Percentiles rank a stretch among this genome's conserved stretches.
Evolutionary conservation across 768 basidiomycete genomes (phyloP).

Genomic region (Rhizopogon rudus): DNA sequence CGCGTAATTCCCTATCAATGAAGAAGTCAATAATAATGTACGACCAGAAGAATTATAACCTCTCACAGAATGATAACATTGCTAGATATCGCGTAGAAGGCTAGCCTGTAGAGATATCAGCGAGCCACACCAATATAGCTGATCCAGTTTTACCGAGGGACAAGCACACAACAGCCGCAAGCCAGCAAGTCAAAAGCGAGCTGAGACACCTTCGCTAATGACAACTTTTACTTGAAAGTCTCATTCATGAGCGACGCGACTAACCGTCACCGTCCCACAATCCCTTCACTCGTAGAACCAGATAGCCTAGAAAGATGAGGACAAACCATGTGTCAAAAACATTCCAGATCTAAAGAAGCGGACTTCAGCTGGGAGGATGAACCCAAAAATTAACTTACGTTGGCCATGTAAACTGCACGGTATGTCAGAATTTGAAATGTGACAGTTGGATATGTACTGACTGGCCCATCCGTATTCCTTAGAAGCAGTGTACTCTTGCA

Average conservation of each 20-base stretch:
- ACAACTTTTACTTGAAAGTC: conserved; percentile 4
- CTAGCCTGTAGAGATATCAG: conserved; percentile 40
- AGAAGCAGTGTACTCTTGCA: conserved; percentile 86
- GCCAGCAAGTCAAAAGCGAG: conserved; percentile 81
- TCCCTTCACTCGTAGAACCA: conserved; percentile 61
- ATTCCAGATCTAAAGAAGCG: conserved; percentile 74
- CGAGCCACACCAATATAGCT: background rate
- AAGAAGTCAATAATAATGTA: conserved; percentile 5
- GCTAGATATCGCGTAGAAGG: conserved; percentile 76
- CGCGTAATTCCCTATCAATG: conserved; percentile 61
- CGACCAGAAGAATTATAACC: background rate
- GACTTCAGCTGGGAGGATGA: conserved; percentile 1
- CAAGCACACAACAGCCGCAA: conserved; percentile 80
- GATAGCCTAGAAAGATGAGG: conserved; percentile 63
- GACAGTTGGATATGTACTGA: conserved; percentile 35
- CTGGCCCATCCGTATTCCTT: conserved; percentile 87
- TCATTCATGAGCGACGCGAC: conserved; percentile 7
- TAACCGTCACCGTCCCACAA: conserved; percentile 49
- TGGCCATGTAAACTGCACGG: conserved; percentile 71
- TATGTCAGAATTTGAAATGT: conserved; percentile 1
- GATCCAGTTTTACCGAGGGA: conserved; percentile 53
- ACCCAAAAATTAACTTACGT: conserved; percentile 38
- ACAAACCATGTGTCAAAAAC: conserved; percentile 79
- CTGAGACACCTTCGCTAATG: conserved; percentile 39
- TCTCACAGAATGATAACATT: conserved; percentile 71